Percentiles rank a stretch among this genome's conserved stretches.
Conservation (phyloP, 768 basidiomycete genomes). For the Leccinum disarticulatum region DNA sequence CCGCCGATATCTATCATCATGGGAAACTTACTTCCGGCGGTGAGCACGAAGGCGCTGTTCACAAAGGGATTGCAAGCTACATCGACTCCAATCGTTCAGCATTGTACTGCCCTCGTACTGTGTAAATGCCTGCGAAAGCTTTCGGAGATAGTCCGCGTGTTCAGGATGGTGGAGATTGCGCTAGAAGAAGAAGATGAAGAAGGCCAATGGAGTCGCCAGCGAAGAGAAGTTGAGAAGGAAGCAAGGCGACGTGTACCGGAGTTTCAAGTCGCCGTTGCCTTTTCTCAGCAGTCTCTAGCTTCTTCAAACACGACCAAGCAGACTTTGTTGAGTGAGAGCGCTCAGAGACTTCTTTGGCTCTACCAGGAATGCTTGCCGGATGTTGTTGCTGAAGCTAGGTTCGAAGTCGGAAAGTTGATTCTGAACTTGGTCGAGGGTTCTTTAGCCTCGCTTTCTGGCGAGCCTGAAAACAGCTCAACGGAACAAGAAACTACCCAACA, state of each 20-base stretch:
- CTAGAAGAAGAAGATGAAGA: slow-evolving; percentile 62
- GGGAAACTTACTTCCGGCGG: slow-evolving; percentile 77
- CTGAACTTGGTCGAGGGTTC: slow-evolving; percentile 42
- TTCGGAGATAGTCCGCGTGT: slow-evolving; percentile 46
- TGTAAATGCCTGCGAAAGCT: slow-evolving; percentile 77
- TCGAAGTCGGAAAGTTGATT: slow-evolving; percentile 83
- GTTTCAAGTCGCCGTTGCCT: slow-evolving; percentile 80
- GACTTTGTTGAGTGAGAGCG: slow-evolving; percentile 73
- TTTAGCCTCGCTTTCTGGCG: slow-evolving; percentile 16
- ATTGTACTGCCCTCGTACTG: slow-evolving; percentile 78
- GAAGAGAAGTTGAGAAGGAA: slow-evolving; percentile 72
- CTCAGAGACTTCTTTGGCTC: slow-evolving; percentile 79
- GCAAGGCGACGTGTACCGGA: slow-evolving; percentile 78
- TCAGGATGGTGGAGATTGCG: slow-evolving; percentile 48
- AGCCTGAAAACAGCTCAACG: slow-evolving; percentile 1
- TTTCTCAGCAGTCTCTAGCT: slow-evolving; percentile 57
- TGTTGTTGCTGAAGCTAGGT: slow-evolving; percentile 74
- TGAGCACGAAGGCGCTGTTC: slow-evolving; percentile 67
- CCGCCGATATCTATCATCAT: slow-evolving; percentile 71
- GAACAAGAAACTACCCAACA: slow-evolving; percentile 12
- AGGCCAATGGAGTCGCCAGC: slow-evolving; percentile 71
- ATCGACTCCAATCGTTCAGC: slow-evolving; percentile 71
- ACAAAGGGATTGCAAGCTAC: slow-evolving; percentile 79
- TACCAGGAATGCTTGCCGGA: slow-evolving; percentile 79
- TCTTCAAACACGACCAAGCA: slow-evolving; percentile 40